Base-by-base conservation (phyloP, 2,329 filamentous ascomycete genomes). In the Myrmaecium sp. region DNA sequence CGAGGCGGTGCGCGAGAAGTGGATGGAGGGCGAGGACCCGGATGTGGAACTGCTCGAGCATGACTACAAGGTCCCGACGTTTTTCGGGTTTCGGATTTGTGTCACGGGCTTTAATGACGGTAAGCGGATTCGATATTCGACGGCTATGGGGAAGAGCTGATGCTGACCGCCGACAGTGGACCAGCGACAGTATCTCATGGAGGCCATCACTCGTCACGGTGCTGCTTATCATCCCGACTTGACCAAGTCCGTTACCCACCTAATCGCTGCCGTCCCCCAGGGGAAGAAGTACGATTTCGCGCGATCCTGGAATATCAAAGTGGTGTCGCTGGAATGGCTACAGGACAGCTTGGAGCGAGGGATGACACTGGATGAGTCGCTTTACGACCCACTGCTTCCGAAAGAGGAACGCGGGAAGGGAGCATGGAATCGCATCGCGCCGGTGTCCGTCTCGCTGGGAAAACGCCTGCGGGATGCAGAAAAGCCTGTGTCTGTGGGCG, bases 281-380 rank as follows among this genome's bases (percentile, higher is more conserved):
- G 86, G 89, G 13, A 79, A 82, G 33, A 98, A 98, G 51, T 98
- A 92, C 48, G 69, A 70, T 29, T 82, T 82, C 30, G 89, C 86
- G n/a, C 72, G 69, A 37, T 65, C 65, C 39, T 98, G 89, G 84
- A 64, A 66, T 23, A 69, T 93, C 37, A 70, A 70, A 27, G 69
- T 83, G 14, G 82, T 98, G 14, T 74, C 77, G 1, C 50, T 79
- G 17, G 74, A 83, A 44, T 98, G 89, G 89, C 66, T 95, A 19
- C 58, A 73, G 26, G 79, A 94, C 43, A 86, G 79, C 41, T 52
- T 89, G 32, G 67, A 77, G 36, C 68, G 89, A 35, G 82, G 83
- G 30, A 89, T 98, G 82, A 77, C 84, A 12, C 58, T 98, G 12
- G 80, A 94, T 29, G 89, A 95, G 48, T 54, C 60, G n/a, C 70